Conservation (phyloP, 2,329 filamentous ascomycete species). For the Emergomyces orientalis region DNA sequence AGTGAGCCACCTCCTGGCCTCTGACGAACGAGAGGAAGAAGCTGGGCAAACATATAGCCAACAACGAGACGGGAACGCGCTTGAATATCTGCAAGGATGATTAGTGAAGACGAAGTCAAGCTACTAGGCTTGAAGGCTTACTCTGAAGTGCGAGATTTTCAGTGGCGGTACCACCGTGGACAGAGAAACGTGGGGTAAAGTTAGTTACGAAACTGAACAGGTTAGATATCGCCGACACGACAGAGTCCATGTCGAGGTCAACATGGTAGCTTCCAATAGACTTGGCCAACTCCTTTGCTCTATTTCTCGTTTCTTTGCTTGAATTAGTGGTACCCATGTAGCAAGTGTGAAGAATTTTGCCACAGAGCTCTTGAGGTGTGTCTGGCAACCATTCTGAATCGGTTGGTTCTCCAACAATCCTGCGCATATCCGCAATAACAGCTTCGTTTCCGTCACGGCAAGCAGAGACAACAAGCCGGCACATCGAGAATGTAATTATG, state of each 20-base stretch:
- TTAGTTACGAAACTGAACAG: conserved; percentile 40
- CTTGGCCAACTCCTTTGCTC: conserved; percentile 51
- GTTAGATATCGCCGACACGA: conserved; percentile 36
- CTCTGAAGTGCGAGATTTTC: conserved; percentile 29
- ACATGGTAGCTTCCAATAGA: conserved; percentile 61
- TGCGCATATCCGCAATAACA: conserved; percentile 22
- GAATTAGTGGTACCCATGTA: conserved; percentile 62
- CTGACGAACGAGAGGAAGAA: conserved; percentile 3
- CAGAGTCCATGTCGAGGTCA: conserved; percentile 61
- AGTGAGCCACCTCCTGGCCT: conserved; percentile 28
- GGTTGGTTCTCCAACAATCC: conserved; percentile 28
- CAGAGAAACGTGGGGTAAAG: conserved; percentile 53
- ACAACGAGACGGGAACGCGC: conserved; percentile 6
- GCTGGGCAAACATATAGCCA: conserved; percentile 7
- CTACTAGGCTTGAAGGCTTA: not conserved
- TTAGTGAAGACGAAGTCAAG: not conserved
- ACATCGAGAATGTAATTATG: conserved; percentile 29
- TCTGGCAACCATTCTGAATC: conserved; percentile 37
- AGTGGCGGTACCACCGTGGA: conserved; percentile 50
- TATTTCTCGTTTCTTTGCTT: conserved; percentile 54
- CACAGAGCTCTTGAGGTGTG: conserved; percentile 50
- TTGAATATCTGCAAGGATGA: conserved; percentile 4
- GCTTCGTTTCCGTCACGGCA: conserved; percentile 20
- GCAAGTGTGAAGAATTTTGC: conserved; percentile 49
- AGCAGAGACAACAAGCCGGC: conserved; percentile 22